Evolutionary conservation across 2,329 filamentous ascomycete species (phyloP).

Genomic region (Phoma sp.): DNA sequence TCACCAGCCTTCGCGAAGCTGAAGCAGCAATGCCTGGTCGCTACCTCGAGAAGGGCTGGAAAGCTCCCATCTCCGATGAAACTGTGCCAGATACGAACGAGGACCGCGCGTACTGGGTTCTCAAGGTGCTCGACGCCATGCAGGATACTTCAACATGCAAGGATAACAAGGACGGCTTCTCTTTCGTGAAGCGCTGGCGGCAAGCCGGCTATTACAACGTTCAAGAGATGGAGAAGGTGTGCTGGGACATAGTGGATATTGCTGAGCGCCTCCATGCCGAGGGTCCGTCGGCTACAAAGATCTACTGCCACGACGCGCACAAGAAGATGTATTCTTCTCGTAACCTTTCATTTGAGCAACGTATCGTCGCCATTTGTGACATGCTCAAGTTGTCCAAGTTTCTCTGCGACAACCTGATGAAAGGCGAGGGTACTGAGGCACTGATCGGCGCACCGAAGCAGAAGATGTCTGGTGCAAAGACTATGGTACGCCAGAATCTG

Average conservation of each 20-base stretch:
- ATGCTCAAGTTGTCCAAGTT: constrained; percentile 14
- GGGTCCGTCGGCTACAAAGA: constrained; percentile 6
- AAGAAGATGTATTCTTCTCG: constrained; percentile 7
- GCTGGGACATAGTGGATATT: constrained; percentile 18
- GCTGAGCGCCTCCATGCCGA: constrained; percentile 12
- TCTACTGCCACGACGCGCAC: constrained; percentile 9
- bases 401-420: constrained; percentile 20
- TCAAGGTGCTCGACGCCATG: constrained; percentile 9
- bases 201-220: constrained; percentile 3
- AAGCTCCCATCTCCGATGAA: constrained; percentile 2
- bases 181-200: constrained; percentile 14
- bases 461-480: constrained; percentile 9
- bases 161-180: constrained; percentile 4
- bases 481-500: constrained; percentile 5
- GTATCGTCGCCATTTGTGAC: constrained; percentile 10
- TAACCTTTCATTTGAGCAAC: constrained; percentile 14
- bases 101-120: constrained; percentile 8
- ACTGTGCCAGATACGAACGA: constrained; percentile 6
- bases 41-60: neutral
- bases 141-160: constrained; percentile 9
- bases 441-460: constrained; percentile 5
- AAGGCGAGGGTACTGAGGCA: constrained; percentile 12
- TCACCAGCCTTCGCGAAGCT: constrained; percentile 1
- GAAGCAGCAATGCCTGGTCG: constrained; percentile 5
- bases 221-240: constrained; percentile 20